Percentiles rank a stretch among this genome's conserved stretches.
Conservation (phyloP, 768 basidiomycete genomes). For the Punctularia strigosozonata region DNA sequence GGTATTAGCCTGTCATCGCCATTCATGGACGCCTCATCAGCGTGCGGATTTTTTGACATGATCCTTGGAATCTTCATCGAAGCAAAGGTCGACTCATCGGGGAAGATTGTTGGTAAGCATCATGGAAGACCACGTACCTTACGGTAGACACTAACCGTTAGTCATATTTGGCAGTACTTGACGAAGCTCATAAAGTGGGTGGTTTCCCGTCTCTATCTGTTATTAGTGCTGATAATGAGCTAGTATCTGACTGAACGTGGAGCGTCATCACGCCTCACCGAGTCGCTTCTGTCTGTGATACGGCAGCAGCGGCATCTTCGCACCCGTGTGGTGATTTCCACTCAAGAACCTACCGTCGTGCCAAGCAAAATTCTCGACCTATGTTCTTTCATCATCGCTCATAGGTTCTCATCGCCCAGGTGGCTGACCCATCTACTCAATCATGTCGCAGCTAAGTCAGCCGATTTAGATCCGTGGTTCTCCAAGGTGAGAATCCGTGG, state of each 20-base stretch:
- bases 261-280: slow-evolving; percentile 40
- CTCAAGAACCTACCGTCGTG: slow-evolving; percentile 69
- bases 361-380: slow-evolving; percentile 58
- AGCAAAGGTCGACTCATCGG: slow-evolving; percentile 44
- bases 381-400: slow-evolving; percentile 52
- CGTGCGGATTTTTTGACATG: slow-evolving; percentile 64
- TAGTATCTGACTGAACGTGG: slow-evolving; percentile 48
- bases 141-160: too few relatives aligned
- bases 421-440: slow-evolving; percentile 65
- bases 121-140: too few relatives aligned
- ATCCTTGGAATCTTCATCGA: slow-evolving; percentile 51
- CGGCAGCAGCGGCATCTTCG: slow-evolving; percentile 63
- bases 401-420: slow-evolving; percentile 63
- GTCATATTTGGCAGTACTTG: too few relatives aligned
- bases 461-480: slow-evolving; percentile 40
- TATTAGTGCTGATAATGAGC: not conserved
- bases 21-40: slow-evolving; percentile 54
- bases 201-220: not conserved
- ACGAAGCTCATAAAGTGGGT: slow-evolving; percentile 64
- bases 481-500: too few relatives aligned
- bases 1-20: too few relatives aligned
- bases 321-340: slow-evolving; percentile 64
- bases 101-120: slow-evolving; percentile 54
- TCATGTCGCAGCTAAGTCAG: slow-evolving; percentile 59
- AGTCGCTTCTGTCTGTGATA: slow-evolving; percentile 43